A percentile compares a stretch with the other conserved stretches of the same genome.
Evolutionary conservation across 2,329 filamentous ascomycete genomes (phyloP).

Genomic region (Cladobotryum protrusum): DNA sequence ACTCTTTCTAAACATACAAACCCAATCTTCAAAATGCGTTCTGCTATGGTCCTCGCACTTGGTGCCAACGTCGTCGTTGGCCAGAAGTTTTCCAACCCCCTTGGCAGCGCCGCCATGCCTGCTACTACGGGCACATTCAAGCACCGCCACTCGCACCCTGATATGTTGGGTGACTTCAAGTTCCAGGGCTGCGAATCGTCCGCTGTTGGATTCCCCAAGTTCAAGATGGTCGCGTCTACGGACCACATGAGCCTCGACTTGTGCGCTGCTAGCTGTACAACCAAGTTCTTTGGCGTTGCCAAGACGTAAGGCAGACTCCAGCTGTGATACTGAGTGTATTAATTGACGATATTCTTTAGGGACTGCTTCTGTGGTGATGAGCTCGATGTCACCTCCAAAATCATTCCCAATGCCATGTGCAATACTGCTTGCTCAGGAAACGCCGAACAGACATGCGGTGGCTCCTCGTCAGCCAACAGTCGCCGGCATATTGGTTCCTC

Average conservation of each 20-base stretch:
- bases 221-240: constrained; percentile 13
- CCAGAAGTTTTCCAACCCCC: constrained; percentile 8
- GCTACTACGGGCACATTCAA: neutral
- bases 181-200: constrained; percentile 23
- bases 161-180: constrained; percentile 15
- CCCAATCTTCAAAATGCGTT: constrained; percentile 24
- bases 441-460: constrained; percentile 20
- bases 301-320: constrained; percentile 16
- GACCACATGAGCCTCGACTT: constrained; percentile 19
- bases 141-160: constrained; percentile 9
- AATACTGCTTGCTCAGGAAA: constrained; percentile 24
- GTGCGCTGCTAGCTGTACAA: constrained; percentile 20
- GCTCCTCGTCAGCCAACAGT: constrained; percentile 10
- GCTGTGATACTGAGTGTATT: neutral
- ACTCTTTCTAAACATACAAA: neutral
- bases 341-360: constrained; percentile 13
- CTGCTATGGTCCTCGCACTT: constrained; percentile 23
- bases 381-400: constrained; percentile 10
- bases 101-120: constrained; percentile 9
- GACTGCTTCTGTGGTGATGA: constrained; percentile 26
- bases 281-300: constrained; percentile 21
- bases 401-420: constrained; percentile 17
- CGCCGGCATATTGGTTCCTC: constrained; percentile 14
- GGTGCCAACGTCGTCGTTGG: constrained; percentile 27
- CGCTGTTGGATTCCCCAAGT: constrained; percentile 17